phyloP scores from a whole-genome alignment of 495 filamentous ascomycete species.

The Penicillium dipodomyicola region DNA sequence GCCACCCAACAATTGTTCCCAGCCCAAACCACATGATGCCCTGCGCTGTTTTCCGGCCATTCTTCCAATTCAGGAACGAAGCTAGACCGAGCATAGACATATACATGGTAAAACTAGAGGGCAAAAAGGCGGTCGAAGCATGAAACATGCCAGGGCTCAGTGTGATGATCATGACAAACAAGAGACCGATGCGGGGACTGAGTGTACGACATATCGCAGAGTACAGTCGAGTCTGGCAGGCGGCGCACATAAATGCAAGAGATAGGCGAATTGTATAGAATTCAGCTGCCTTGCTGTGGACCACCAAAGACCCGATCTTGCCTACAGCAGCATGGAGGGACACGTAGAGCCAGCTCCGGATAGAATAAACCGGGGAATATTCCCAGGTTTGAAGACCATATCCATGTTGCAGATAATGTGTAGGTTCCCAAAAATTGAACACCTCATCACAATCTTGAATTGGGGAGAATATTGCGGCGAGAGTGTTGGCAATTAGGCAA shows the following conservation, averaged over 20 bases:
- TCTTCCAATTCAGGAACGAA: conserved; percentile 82
- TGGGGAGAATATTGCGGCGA: conserved; percentile 80
- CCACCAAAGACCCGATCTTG: conserved; percentile 60
- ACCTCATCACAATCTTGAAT: conserved; percentile 99
- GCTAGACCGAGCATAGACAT: conserved; percentile 81
- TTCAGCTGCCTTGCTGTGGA: conserved; percentile 59
- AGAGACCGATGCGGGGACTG: conserved; percentile 74
- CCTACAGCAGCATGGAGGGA: conserved; percentile 75
- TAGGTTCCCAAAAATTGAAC: conserved; percentile 99
- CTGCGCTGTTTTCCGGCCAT: conserved; percentile 69
- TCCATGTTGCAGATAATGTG: conserved; percentile 90
- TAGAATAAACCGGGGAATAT: conserved; percentile 92
- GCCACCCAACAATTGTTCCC: conserved; percentile 92
- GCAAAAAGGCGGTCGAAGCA: conserved; percentile 80
- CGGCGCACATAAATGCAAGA: conserved; percentile 72
- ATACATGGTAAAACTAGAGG: conserved; percentile 97
- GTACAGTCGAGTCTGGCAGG: conserved; percentile 79
- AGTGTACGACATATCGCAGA: conserved; percentile 68
- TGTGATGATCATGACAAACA: conserved; percentile 73
- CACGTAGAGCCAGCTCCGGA: conserved; percentile 94
- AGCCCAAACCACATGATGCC: conserved; percentile 91
- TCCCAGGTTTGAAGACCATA: conserved; percentile 98
- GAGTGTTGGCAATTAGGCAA: conserved; percentile 66
- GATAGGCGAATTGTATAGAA: conserved; percentile 82
- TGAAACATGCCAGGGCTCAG: conserved; percentile 92